Conservation (phyloP, 2,329 filamentous ascomycete species). For the Aspergillus sp. region DNA sequence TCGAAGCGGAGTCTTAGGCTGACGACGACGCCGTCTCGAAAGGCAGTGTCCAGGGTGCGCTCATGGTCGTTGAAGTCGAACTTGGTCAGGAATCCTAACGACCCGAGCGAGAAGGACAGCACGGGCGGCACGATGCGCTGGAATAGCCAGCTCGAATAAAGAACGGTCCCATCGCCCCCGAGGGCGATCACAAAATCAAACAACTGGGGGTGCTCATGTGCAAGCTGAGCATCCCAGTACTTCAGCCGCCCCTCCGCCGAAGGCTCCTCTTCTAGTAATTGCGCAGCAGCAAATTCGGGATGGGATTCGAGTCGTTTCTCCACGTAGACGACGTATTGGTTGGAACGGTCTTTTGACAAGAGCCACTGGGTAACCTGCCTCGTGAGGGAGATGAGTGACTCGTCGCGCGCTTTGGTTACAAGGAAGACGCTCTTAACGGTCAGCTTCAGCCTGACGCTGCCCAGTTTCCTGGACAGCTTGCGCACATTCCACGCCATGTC, state of each 20-base stretch:
- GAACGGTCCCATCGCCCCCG: slow-evolving; percentile 90
- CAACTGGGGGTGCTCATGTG: slow-evolving; percentile 64
- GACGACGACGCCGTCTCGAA: slow-evolving; percentile 76
- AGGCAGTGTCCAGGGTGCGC: slow-evolving; percentile 59
- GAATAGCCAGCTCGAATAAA: slow-evolving; percentile 95
- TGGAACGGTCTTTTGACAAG: slow-evolving; percentile 57
- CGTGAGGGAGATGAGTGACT: slow-evolving; percentile 66
- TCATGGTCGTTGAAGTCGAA: slow-evolving; percentile 78
- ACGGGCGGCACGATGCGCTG: slow-evolving; percentile 91
- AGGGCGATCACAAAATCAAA: slow-evolving; percentile 93
- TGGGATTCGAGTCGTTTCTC: slow-evolving; percentile 65
- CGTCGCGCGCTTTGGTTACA: slow-evolving; percentile 84
- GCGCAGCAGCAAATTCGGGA: slow-evolving; percentile 62
- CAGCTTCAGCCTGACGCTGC: slow-evolving; percentile 72
- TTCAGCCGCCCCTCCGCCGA: slow-evolving; percentile 52
- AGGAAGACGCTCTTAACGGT: slow-evolving; percentile 77
- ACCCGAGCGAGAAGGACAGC: slow-evolving; percentile 81
- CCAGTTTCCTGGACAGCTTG: slow-evolving; percentile 76
- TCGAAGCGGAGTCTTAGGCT: slow-evolving; percentile 84
- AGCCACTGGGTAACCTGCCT: slow-evolving; percentile 73
- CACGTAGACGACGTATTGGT: slow-evolving; percentile 67
- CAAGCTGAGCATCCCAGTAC: slow-evolving; percentile 78
- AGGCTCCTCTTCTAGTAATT: slow-evolving; percentile 55
- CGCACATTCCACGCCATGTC: slow-evolving; percentile 97
- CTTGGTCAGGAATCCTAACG: slow-evolving; percentile 89